Evolutionary conservation across 306 rosid genomes (phyloP).

Genomic region (Cyamopsis tetragonoloba): DNA sequence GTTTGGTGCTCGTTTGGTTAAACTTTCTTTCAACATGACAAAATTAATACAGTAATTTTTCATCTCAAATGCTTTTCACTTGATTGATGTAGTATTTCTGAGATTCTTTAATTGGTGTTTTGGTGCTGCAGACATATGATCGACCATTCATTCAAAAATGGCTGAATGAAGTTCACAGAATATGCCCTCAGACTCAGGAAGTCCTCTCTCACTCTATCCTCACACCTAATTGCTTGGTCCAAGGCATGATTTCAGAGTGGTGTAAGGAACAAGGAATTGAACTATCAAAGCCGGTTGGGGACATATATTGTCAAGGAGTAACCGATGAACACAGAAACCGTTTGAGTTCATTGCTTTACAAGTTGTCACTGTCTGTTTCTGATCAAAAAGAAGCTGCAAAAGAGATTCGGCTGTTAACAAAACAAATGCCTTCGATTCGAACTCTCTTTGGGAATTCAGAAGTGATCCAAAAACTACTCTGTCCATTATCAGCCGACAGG

Average conservation of each 20-base stretch:
- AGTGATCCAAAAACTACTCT: slow-evolving; percentile 26
- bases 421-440: slow-evolving; percentile 30
- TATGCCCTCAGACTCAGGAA: slow-evolving; percentile 41
- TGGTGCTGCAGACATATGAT: slow-evolving; percentile 48
- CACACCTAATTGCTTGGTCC: slow-evolving; percentile 40
- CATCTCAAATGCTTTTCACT: no score
- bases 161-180: slow-evolving; percentile 35
- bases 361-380: slow-evolving; percentile 30
- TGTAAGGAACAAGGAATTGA: slow-evolving; percentile 31
- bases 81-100: not conserved
- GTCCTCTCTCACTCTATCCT: slow-evolving; percentile 33
- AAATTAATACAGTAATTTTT: no score
- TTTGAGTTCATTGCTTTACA: slow-evolving; percentile 37
- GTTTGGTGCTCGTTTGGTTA: no score
- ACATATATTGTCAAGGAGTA: slow-evolving; percentile 4
- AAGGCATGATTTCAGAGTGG: slow-evolving; percentile 41
- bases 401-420: slow-evolving; percentile 40
- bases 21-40: no score
- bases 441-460: slow-evolving; percentile 21
- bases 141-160: slow-evolving; percentile 37
- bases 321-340: slow-evolving; percentile 2
- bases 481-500: slow-evolving; percentile 24
- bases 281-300: slow-evolving; percentile 24
- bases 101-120: not conserved
- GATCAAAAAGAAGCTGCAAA: slow-evolving; percentile 52